Base-by-base conservation (phyloP, 768 basidiomycete species). In the Lepiota brunneoincarnata region DNA sequence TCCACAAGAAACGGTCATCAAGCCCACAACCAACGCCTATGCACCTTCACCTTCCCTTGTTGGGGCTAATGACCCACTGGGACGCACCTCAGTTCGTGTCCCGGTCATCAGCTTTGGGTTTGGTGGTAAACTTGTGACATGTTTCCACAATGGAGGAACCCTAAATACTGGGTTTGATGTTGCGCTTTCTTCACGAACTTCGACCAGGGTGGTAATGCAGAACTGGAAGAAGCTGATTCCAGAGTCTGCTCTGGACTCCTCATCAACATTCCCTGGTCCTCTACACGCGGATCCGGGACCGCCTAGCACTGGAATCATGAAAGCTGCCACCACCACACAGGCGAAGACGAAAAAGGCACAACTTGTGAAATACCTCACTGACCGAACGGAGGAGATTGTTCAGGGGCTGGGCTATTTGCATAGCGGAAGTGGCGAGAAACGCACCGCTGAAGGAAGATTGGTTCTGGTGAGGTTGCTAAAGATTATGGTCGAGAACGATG, bases 41-140 rank as follows among this genome's bases (percentile, higher is more conserved):
- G 90, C 90, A 1, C 91, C 91, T 15, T 93, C 91, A 0, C 89
- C 92, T 0, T 91, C 92, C 0, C 73, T 92, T 17, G 64, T 92
- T 41, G 91, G 90, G 23, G 80, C 86, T 6, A 91, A 93, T 61
- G 91, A 93, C 65, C 89, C 90, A 4, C 71, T 93, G 2, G 84
- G 86, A 24, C 81, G 91, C 40, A 84, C 87, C 4, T 75, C 84
- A 2, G 81, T 80, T 51, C 82, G 83, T 35, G 82, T 86, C 7
- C 95, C 95, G 0, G 75, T 97, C 24, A 74, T 95, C 50, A 88
- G 84, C 57, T 97, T 98, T 62, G 96, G 96, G 0, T 94, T 95
- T 62, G 93, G 93, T n/a, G 95, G 95, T 10, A 89, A 88, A 63
- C 62, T 98, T 54, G 79, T 95, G 7, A 87, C 91, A 6, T 95